Base-by-base conservation (phyloP, 768 basidiomycete species). In the Agaricus blazei region DNA sequence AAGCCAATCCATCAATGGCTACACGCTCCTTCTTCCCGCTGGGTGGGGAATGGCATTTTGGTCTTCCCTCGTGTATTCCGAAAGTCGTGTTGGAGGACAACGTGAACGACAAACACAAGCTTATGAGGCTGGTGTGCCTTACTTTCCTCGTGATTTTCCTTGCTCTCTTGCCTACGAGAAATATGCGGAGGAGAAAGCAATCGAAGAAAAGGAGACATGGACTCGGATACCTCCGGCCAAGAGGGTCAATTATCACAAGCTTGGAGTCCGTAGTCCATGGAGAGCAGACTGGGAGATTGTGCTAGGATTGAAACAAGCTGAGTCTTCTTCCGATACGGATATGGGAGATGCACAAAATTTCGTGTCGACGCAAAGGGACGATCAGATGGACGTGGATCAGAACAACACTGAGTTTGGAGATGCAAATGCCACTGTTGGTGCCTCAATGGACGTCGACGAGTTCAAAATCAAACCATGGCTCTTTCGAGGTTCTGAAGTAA, bases 11-110 rank as follows among this genome's bases (percentile, higher is more conserved):
- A 72, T 93, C 29, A 85, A 93, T 62, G 94, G 95, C 38, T 97
- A 91, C 88, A 93, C 86, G 7, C 72, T 99, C 8, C 75, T 97
- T 45, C 67, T 96, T 31, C 96, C 96, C 3, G 75, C 83, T 1
- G 93, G 92, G 11, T 98, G 94, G 93, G 80, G 82, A 0, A 96
- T 93, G 87, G 78, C 94, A 1, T 93, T 98, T 71, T 83, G 90
- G 59, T 78, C 77, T 40, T 95, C 94, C 2, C 79, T 99, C 48
- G 77, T 79, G 3, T 85, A 83, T 67, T 93, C 94, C 0, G 88
- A 89, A 23, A 90, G 90, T 1, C 86, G 93, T 6, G 78, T 96
- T 15, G 90, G 80, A 4, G 96, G 95, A 2, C 87, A 94, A 63
- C 82, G 86, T 28, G 93, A 98, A 64, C 82, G 87, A 34, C 79